Evolutionary conservation across 306 rosid species (phyloP).

Genomic region (Lathyrus tuberosus): DNA sequence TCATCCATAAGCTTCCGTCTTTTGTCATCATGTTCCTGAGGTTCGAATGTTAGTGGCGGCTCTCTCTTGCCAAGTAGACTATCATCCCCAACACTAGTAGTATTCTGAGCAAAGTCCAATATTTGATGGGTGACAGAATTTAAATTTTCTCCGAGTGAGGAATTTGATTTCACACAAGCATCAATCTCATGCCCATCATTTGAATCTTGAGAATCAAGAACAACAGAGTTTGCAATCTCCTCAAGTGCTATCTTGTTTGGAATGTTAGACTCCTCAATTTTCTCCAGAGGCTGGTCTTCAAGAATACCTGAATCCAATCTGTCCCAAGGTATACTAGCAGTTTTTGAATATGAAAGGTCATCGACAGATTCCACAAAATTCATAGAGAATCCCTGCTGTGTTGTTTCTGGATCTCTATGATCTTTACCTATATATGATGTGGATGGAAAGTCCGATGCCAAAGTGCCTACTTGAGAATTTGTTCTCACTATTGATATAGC

Average conservation of each 20-base stretch:
- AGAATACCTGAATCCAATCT: constrained; percentile 31
- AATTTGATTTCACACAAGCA: constrained; percentile 12
- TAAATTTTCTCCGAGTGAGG: constrained; percentile 30
- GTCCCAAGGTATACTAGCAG: constrained; percentile 32
- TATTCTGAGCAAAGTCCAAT: constrained; percentile 33
- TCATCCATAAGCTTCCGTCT: constrained; percentile 42
- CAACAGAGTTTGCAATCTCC: constrained; percentile 48
- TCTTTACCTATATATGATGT: constrained; percentile 38
- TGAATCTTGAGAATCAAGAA: constrained; percentile 59
- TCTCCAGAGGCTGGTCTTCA: constrained; percentile 38
- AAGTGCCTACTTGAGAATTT: constrained; percentile 38
- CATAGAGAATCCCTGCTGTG: constrained; percentile 37
- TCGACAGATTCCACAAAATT: constrained; percentile 24
- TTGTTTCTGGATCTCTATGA: constrained; percentile 40
- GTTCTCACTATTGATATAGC: constrained; percentile 41
- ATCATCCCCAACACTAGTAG: constrained; percentile 39
- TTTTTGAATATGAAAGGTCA: constrained; percentile 29
- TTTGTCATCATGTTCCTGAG: constrained; percentile 42
- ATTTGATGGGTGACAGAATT: constrained; percentile 20
- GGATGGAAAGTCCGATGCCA: constrained; percentile 47
- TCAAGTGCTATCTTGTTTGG: constrained; percentile 37
- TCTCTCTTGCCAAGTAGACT: constrained; percentile 32
- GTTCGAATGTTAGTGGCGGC: constrained; percentile 25
- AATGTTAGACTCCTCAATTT: constrained; percentile 34
- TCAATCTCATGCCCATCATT: constrained; percentile 38